Evolutionary conservation across 768 basidiomycete genomes (phyloP).

Genomic region (Boletus subparvulus): DNA sequence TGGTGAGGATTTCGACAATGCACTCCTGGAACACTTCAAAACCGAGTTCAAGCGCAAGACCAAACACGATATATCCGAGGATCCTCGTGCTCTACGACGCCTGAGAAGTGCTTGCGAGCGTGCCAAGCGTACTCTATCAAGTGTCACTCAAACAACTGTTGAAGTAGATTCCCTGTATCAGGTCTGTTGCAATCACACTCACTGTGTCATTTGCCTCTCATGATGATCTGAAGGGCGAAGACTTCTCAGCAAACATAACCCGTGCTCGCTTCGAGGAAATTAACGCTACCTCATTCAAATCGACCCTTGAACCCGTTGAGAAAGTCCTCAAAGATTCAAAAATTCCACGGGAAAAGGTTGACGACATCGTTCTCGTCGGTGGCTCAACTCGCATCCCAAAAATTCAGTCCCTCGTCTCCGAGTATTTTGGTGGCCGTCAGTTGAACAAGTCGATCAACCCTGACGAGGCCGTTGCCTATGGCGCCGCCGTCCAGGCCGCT

Average conservation of each 20-base stretch:
- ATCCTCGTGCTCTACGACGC: conserved; percentile 94
- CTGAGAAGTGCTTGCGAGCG: conserved; percentile 97
- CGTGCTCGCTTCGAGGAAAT: conserved; percentile 99
- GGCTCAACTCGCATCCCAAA: conserved; percentile 99
- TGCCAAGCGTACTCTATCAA: conserved; percentile 98
- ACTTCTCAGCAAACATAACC: conserved; percentile 98
- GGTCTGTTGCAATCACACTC: conserved; percentile 40
- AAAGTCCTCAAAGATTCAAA: conserved; percentile 99
- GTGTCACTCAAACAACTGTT: conserved; percentile 97
- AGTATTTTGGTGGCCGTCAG: conserved; percentile 97
- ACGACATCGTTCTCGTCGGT: conserved; percentile 99
- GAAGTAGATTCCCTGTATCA: conserved; percentile 99
- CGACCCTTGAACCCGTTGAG: conserved; percentile 96
- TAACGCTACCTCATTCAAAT: conserved; percentile 93
- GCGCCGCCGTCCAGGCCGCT: conserved; percentile 99
- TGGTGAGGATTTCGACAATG: conserved; percentile 99
- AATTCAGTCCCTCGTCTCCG: conserved; percentile 96
- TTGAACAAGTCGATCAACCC: conserved; percentile 99
- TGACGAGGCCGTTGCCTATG: conserved; percentile 99
- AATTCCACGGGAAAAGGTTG: conserved; percentile 95
- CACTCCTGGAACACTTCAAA: conserved; percentile 98
- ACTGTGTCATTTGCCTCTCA: conserved; percentile 2
- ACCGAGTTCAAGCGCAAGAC: conserved; percentile 98
- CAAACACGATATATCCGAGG: conserved; percentile 95
- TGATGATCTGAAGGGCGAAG: conserved; percentile 67